Evolutionary conservation across 768 basidiomycete genomes (phyloP).

Genomic region (Rhodotorula sphaerocarpa): DNA sequence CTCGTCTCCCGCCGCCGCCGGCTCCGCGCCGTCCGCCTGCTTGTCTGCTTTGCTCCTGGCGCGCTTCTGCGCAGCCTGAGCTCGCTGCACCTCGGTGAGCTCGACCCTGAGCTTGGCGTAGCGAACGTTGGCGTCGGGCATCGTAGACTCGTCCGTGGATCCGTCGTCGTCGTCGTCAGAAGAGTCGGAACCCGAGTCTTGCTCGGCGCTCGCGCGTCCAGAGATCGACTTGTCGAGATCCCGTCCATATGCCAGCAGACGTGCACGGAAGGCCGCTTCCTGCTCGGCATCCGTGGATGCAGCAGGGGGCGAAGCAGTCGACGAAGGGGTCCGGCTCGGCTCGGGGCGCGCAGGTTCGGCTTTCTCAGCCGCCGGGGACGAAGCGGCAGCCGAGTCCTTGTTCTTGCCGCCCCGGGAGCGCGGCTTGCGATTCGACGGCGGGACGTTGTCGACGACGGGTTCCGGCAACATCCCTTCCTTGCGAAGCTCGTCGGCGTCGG

Average conservation of each 20-base stretch:
- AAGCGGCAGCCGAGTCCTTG: background rate
- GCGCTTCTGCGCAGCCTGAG: constrained; percentile 37
- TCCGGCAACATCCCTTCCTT: constrained; percentile 34
- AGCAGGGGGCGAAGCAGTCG: background rate
- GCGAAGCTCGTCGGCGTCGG: constrained; percentile 55
- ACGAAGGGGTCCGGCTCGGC: background rate
- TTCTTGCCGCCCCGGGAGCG: no score
- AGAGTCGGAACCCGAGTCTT: constrained; percentile 5
- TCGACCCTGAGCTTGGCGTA: constrained; percentile 60
- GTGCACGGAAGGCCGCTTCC: constrained; percentile 11
- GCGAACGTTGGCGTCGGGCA: constrained; percentile 52
- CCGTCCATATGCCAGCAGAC: constrained; percentile 29
- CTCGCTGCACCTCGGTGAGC: constrained; percentile 49
- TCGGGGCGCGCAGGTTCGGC: background rate
- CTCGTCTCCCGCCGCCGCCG: constrained; percentile 15
- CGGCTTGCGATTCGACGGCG: constrained; percentile 1
- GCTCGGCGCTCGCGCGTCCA: background rate
- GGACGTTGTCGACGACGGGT: constrained; percentile 18
- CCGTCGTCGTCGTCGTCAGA: constrained; percentile 11
- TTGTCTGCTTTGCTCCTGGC: constrained; percentile 24
- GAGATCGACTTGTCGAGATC: constrained; percentile 14
- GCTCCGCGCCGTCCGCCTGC: constrained; percentile 13
- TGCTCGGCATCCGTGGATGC: background rate
- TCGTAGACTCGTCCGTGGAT: background rate
- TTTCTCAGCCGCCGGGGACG: background rate